Evolutionary conservation across 495 filamentous ascomycete genomes (phyloP).

Genomic region (Podospora anserina): DNA sequence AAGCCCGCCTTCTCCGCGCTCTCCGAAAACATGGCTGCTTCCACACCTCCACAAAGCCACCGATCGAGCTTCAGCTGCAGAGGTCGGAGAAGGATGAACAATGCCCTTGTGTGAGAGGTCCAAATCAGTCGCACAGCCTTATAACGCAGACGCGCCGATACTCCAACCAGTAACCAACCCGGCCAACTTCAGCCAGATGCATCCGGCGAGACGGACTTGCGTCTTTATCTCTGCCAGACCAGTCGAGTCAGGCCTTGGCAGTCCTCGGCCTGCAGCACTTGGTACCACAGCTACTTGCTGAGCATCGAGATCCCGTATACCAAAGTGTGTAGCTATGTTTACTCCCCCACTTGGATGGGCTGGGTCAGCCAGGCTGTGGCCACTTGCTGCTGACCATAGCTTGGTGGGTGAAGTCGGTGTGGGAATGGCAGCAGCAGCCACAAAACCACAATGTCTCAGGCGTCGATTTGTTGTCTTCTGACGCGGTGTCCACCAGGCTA

Average conservation of each 20-base stretch:
- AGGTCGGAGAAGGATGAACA: background rate
- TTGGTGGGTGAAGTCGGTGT: slow-evolving; percentile 15
- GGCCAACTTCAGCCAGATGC: background rate
- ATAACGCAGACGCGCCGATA: background rate
- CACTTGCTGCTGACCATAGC: background rate
- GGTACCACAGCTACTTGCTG: background rate
- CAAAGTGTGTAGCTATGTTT: background rate
- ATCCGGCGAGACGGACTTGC: background rate
- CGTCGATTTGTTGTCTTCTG: slow-evolving; percentile 15
- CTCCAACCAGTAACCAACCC: background rate
- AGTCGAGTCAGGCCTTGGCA: background rate
- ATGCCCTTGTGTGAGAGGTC: background rate
- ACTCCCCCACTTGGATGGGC: background rate
- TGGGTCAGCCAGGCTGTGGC: background rate
- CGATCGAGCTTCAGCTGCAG: background rate
- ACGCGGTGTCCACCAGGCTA: slow-evolving; percentile 15
- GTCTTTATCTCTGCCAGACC: background rate
- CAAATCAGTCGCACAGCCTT: background rate
- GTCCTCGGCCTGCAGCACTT: background rate
- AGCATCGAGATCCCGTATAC: background rate
- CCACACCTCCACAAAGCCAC: background rate
- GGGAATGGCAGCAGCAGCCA: slow-evolving; percentile 14
- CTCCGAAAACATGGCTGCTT: background rate
- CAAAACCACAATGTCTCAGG: slow-evolving; percentile 13
- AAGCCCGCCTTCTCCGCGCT: background rate